Base-by-base conservation (phyloP, 345 rosid species). In the Acer yangbiense region DNA sequence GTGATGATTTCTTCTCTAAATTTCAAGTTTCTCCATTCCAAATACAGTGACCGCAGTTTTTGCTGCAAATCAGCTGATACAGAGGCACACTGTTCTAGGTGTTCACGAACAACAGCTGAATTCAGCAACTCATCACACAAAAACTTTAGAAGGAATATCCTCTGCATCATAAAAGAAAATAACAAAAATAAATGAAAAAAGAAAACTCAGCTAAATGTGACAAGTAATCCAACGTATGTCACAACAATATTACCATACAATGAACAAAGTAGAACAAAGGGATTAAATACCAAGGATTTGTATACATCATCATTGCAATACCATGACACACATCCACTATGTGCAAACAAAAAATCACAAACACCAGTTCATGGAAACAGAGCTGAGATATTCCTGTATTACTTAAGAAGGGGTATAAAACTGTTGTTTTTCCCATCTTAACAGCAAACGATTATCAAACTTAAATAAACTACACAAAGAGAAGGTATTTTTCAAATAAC, bases 121-220 rank as follows among this genome's bases (percentile, higher is more conserved):
- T 71, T 77, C 77, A 85, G 73, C 62, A 85, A 52, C 70, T 85
- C 87, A 70, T 79, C 87, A 41, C 79, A 74, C 69, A 85, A 79
- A 52, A 85, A 73, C 72, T 82, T 85, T 0, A 85, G 66, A 20
- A 85, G 81, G 50, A 69, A 61, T 72, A 85, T 66, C 63, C 79
- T 85, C 87, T 85, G 85, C 75, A 73, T 58, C 41, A 29, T 27
- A 46, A n/a, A 57, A 39, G 62, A 27, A 43, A 71, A 39, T 17
- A 73, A 25, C 21, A 60, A 60, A 14, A 54, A 60, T 18, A 9
- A 60, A 60, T 20, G 64, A 60, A 21, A 27, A 50, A 35, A 35
- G 7, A 17, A 32, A 35, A 52, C 16, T 55, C 62, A 12, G 1
- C 9, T 35, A 75, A 50, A 27, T 14, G 66, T 44, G 6, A 52